These are phyloP conservation scores for Moniliophthora roreri DNA, from an alignment of 1,284 basidiomycete species.

Conservation along the genomic window DNA sequence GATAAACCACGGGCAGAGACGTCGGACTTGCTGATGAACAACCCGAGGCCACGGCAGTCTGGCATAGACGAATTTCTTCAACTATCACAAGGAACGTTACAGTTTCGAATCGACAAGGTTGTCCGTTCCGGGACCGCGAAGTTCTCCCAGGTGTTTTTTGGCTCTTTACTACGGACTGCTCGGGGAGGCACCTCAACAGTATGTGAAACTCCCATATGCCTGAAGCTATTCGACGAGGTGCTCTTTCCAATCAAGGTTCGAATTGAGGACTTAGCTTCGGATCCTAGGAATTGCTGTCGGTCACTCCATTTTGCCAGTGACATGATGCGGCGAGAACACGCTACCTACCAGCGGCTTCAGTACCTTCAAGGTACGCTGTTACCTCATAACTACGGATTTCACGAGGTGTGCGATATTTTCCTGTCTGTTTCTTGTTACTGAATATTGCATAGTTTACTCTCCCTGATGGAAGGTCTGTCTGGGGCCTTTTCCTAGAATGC, in stretches of 20 bases:
- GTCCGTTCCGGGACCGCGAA: not conserved
- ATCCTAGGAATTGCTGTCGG: not conserved
- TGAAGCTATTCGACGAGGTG: slow-evolving; percentile 13
- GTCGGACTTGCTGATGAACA: not conserved
- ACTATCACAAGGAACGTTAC: not conserved
- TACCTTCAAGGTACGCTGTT: slow-evolving; percentile 13
- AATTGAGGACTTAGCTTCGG: no score
- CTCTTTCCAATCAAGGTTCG: not conserved
- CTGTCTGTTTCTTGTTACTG: not conserved
- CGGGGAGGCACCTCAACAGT: not conserved
- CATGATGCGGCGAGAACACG: slow-evolving; percentile 11
- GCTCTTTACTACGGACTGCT: not conserved
- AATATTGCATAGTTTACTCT: slow-evolving; percentile 5
- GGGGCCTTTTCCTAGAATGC: slow-evolving; percentile 10
- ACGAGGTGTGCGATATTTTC: slow-evolving; percentile 7
- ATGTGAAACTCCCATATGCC: not conserved
- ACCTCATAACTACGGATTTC: slow-evolving; percentile 15
- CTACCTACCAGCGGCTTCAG: slow-evolving; percentile 7
- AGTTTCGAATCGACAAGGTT: slow-evolving; percentile 3
- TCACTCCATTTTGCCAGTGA: slow-evolving; percentile 8
- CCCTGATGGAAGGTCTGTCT: slow-evolving; percentile 1
- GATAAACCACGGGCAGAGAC: not conserved
- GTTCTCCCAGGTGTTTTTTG: slow-evolving; percentile 12
- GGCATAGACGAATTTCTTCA: slow-evolving; percentile 1
- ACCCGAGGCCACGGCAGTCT: not conserved